Base-by-base conservation (phyloP, 805 yeast genomes). In the Naumovozyma baii region DNA sequence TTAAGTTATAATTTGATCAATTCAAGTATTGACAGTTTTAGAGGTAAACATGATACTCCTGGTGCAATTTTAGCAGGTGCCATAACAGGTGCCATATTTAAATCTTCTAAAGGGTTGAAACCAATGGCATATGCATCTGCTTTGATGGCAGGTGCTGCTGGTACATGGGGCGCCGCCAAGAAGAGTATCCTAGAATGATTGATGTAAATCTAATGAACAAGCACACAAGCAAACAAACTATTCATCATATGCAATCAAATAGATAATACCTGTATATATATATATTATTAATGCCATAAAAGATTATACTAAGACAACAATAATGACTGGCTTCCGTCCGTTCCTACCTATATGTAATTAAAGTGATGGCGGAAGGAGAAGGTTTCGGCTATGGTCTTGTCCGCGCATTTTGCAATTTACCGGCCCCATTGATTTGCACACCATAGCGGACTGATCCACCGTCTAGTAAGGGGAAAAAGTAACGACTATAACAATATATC, bases 31-130 rank as follows among this genome's bases (percentile, higher is more conserved):
- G 97, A 85, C 62, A 71, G 74, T 33, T 58, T 80, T 40, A 80
- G 96, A 66, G 96, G 94, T 39, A 76, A 78, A 62, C 96, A 90
- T 62, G 97, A 90, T 64, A 80, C 80, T 52, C 59, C 66, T 38
- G 90, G 90, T 64, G 83, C 96, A 9, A 61, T 92, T 33, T 83
- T 73, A 14, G 83, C 96, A 1, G 98, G 98, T 55, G 94, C 88
- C 17, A 54, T 90, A 40, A 76, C 96, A 2, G 98, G 98, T 53
- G 96, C 95, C 1, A 51, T 92, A 25, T 92, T 85, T 71, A 83
- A 83, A 62, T 78, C 88, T 48, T 76, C 90, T 36, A 78, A 79
- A 45, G 98, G 98, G 32, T 43, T 80, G 37, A 82, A 74, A 62
- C 95, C 94, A 43, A 83, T 86, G 90, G 87, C 83, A 18, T 79